Evolutionary conservation across 2,329 filamentous ascomycete genomes (phyloP), one percentile per base, ranked within the genome.

Genomic region (Aspergillus sp.): DNA sequence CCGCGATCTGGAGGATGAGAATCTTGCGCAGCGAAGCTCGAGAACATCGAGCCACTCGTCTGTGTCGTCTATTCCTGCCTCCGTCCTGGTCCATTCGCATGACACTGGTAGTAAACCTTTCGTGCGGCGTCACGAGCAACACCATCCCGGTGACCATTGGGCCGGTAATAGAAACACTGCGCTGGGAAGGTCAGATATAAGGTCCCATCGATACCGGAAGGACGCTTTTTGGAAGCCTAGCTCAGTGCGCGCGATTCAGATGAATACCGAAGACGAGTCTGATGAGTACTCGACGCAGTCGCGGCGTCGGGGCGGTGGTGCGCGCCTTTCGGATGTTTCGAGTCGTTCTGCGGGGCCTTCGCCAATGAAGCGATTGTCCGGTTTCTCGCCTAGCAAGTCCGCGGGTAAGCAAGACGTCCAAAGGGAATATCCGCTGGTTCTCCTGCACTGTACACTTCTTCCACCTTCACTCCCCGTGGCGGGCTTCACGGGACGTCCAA

Each of bases 401-500:
- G 48, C 54, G 4, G 54, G 50, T 40, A 67, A 60, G 29, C 55
- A 61, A 8, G 74, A 62, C 42, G 46, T 61, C 2, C 66, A 65
- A 50, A 70, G 68, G 44, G 74, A 78, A 49, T 73, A 73, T 48
- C 80, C 80, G 0, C 69, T 83, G 3, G 77, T 83, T 2, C 62
- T 83, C 43, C 64, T 83, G 3, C 80, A 83, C 57, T 76, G 80
- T 44, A 82, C 75, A 4, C 61, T 83, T 1, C 66, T 83, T 9
- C 76, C 78, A 0, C 71, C 76, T 8, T 72, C 73, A 10, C 58
- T 77, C 3, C 71, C 73, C 0, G 74, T 77, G 41, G 69, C 73
- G 3, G 64, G 64, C 4, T 55, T 64, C 1, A 12, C 59, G 2
- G 55, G 54, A 0, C 52, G 56, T 2, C 65, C 64, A 29, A 64